Base-by-base conservation (phyloP, 352 stramenopile species). In the Phytophthora europaea region DNA sequence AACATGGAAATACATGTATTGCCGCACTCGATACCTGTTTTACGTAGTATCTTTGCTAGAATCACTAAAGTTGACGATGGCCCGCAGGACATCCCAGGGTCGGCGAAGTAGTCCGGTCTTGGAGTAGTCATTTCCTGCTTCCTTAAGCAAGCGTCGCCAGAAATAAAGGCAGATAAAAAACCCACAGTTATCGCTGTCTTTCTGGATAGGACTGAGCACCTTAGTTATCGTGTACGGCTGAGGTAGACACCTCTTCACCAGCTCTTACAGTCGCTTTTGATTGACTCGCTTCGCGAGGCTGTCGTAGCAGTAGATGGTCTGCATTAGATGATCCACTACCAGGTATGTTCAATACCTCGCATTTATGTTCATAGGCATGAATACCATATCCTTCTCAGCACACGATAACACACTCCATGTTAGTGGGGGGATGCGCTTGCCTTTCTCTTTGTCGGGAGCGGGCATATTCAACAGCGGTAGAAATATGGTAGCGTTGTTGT, bases 221-320 rank as follows among this genome's bases (percentile, higher is more conserved):
- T 9, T 9, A 2, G 54, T 48, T 18, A 61, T 31, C 12, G 3
- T 20, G 54, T 48, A 48, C n/a, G 54, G 4, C 4, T n/a, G 8
- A 1, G 31, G n/a, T 31, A 48, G 54, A 4, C 54, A 20, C 43
- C 20, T 50, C 43, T 50, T 50, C 43, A 22, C 1, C 7, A 50
- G 43, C 7, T 50, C 43, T 23, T 33, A 33, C 7, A 65, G 38
- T n/a, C 57, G 33, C 10, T 50, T 65, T 7, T 57, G 59, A 20
- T 65, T 50, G 4, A 45, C 13, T 12, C 59, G 59, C 59, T 65
- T 65, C 12, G 55, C 31, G 1, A 65, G 40, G 20, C 47, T 65
- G 31, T 65, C 59, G 59, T 65, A 65, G 47, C 45, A 65, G 45
- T 65, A 65, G 23, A 65, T 57, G 26, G 31, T 28, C 10, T 15